A percentile compares a stretch with the other conserved stretches of the same genome.
These are phyloP conservation scores for Pichia sp. DNA, from an alignment of 1,139 yeast species.

Conservation along the genomic window DNA sequence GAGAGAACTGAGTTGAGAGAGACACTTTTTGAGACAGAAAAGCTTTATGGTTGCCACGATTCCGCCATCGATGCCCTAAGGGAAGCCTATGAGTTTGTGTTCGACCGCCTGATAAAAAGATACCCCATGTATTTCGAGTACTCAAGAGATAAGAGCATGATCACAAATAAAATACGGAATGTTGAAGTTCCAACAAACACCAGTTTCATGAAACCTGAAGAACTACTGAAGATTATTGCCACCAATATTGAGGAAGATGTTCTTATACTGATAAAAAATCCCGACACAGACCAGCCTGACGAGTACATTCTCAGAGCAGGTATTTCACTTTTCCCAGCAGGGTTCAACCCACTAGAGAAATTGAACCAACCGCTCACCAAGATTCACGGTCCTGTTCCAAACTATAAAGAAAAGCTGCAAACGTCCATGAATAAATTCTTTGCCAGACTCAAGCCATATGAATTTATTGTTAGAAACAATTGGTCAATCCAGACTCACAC, in stretches of 20 bases:
- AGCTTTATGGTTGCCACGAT: conserved; percentile 37
- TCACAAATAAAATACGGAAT: conserved; percentile 39
- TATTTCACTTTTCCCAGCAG: conserved; percentile 65
- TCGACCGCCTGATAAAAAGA: conserved; percentile 42
- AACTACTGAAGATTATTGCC: conserved; percentile 37
- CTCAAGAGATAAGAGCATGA: conserved; percentile 21
- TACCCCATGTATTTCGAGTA: conserved; percentile 41
- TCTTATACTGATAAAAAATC: conserved; percentile 48
- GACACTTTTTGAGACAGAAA: conserved; percentile 35
- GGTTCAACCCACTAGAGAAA: conserved; percentile 57
- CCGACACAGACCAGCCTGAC: conserved; percentile 32
- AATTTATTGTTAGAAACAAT: conserved; percentile 52
- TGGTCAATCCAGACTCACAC: conserved; percentile 56
- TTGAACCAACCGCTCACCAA: conserved; percentile 45
- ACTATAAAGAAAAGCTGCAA: conserved; percentile 47
- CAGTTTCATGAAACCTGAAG: conserved; percentile 21
- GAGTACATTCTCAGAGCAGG: conserved; percentile 64
- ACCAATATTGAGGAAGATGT: conserved; percentile 63
- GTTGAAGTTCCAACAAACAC: conserved; percentile 32
- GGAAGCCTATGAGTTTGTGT: conserved; percentile 48
- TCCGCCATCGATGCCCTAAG: conserved; percentile 40
- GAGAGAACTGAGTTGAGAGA: conserved; percentile 38
- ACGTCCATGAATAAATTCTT: conserved; percentile 58
- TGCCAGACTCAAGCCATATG: conserved; percentile 40
- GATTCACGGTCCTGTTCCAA: conserved; percentile 60